A percentile compares a stretch with the other conserved stretches of the same genome.
Conservation (phyloP, 768 basidiomycete genomes). For the Serendipita sp. region DNA sequence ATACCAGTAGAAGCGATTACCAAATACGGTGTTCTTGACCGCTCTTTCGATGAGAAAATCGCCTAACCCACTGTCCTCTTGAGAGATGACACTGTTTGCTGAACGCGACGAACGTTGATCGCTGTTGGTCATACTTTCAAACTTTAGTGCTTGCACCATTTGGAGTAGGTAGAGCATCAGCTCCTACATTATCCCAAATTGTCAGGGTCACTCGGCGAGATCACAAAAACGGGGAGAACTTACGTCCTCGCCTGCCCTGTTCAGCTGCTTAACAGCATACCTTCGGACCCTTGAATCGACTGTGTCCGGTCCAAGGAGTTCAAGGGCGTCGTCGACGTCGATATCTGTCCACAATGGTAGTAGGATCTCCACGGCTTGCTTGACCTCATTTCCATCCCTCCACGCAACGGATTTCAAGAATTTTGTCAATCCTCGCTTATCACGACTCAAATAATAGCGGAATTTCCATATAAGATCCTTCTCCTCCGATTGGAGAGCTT, state of each 20-base stretch:
- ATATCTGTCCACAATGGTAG: conserved; percentile 95
- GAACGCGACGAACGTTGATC: conserved; percentile 64
- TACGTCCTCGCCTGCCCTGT: conserved; percentile 88
- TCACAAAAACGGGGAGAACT: conserved; percentile 13
- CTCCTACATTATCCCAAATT: conserved; percentile 37
- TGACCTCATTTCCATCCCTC: conserved; percentile 90
- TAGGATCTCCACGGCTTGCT: conserved; percentile 92
- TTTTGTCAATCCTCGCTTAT: conserved; percentile 89
- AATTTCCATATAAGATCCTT: conserved; percentile 98
- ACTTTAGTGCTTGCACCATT: conserved; percentile 94
- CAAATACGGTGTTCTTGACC: conserved; percentile 66
- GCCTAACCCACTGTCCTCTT: conserved; percentile 83
- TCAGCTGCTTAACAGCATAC: conserved; percentile 85
- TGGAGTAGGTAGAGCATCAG: conserved; percentile 83
- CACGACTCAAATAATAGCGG: conserved; percentile 87
- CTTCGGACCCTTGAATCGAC: conserved; percentile 84
- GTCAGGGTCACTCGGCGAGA: background rate
- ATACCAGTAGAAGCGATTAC: conserved; percentile 93
- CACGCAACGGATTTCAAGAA: conserved; percentile 96
- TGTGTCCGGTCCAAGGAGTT: conserved; percentile 77
- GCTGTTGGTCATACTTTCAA: conserved; percentile 58
- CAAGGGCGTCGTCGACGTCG: conserved; percentile 91
- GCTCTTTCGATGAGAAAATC: conserved; percentile 83
- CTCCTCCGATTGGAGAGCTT: conserved; percentile 71
- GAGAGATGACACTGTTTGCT: conserved; percentile 56